A percentile compares a stretch with the other conserved stretches of the same genome.
Evolutionary conservation across 176 grass and related monocot genomes (phyloP).

Genomic region (Oryza punctata): DNA sequence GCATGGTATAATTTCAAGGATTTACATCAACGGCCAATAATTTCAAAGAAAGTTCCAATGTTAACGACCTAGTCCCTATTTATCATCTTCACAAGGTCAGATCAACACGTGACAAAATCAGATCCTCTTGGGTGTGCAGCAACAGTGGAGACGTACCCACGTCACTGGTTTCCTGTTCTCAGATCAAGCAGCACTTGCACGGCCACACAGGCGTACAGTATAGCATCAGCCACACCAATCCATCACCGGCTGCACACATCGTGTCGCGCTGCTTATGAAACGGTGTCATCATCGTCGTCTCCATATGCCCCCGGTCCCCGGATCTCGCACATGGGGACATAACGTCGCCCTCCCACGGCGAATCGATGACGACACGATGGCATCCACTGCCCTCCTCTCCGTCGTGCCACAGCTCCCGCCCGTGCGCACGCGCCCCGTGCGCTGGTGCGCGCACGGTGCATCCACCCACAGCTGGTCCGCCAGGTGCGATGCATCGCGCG

Average conservation of each 20-base stretch:
- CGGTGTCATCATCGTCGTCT: not conserved
- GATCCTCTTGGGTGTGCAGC: not conserved
- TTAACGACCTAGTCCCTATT: not conserved
- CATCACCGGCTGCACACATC: not conserved
- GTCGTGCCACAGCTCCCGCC: too few species aligned
- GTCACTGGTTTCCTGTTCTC: not conserved
- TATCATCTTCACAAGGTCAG: not conserved
- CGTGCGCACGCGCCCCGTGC: too few species aligned
- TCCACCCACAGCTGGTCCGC: too few species aligned
- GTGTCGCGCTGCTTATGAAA: not conserved
- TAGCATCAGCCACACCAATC: not conserved
- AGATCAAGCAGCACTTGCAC: not conserved
- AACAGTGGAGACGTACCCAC: not conserved
- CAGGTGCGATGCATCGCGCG: not conserved
- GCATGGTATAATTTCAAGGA: not conserved
- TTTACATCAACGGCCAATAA: not conserved
- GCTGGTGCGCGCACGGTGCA: too few species aligned
- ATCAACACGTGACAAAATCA: not conserved
- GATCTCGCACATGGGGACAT: not conserved
- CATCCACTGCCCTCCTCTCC: not conserved
- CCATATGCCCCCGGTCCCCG: not conserved
- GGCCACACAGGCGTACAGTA: not conserved
- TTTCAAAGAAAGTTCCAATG: not conserved
- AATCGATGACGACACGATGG: not conserved
- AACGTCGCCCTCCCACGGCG: not conserved